A percentile compares a stretch with the other conserved stretches of the same genome.
These are phyloP conservation scores for Aspergillus clavatus DNA, from an alignment of 2,329 filamentous ascomycete genomes.

Conservation along the genomic window DNA sequence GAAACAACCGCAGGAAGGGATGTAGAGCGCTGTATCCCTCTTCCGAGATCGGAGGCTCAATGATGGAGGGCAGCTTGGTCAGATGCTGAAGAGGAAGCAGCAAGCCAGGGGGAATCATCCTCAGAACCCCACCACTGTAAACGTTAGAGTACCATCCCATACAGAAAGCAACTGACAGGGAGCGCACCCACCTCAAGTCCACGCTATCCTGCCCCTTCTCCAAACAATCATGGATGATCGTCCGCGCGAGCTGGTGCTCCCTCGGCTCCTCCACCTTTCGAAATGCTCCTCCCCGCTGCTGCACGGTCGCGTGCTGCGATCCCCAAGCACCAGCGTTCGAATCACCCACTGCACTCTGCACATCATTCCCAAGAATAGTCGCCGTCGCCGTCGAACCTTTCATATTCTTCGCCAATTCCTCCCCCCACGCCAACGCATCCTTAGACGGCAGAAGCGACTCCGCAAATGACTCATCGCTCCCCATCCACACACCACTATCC, in stretches of 20 bases:
- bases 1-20: slow-evolving; percentile 41
- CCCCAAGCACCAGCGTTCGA: no score
- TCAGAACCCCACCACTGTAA: slow-evolving; percentile 29
- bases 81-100: slow-evolving; percentile 37
- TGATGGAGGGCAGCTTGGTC: slow-evolving; percentile 36
- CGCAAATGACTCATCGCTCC: slow-evolving; percentile 40
- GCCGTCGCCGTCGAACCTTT: slow-evolving; percentile 10
- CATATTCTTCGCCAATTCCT: slow-evolving; percentile 33
- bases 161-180: background rate
- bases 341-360: slow-evolving; percentile 1
- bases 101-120: slow-evolving; percentile 28
- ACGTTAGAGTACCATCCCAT: background rate
- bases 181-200: slow-evolving; percentile 40
- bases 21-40: slow-evolving; percentile 37
- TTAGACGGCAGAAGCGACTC: slow-evolving; percentile 32
- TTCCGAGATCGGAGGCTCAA: slow-evolving; percentile 31
- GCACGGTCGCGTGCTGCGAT: no score
- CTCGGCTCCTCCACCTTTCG: slow-evolving; percentile 27
- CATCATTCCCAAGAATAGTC: background rate
- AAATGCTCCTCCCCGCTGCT: slow-evolving; percentile 16
- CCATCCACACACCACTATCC: slow-evolving; percentile 47
- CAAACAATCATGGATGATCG: slow-evolving; percentile 38
- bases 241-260: slow-evolving; percentile 35
- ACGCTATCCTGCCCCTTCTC: slow-evolving; percentile 42
- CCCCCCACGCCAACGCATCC: slow-evolving; percentile 34